Base-by-base conservation (phyloP, 1,284 basidiomycete species). In the Amylostereum areolatum region DNA sequence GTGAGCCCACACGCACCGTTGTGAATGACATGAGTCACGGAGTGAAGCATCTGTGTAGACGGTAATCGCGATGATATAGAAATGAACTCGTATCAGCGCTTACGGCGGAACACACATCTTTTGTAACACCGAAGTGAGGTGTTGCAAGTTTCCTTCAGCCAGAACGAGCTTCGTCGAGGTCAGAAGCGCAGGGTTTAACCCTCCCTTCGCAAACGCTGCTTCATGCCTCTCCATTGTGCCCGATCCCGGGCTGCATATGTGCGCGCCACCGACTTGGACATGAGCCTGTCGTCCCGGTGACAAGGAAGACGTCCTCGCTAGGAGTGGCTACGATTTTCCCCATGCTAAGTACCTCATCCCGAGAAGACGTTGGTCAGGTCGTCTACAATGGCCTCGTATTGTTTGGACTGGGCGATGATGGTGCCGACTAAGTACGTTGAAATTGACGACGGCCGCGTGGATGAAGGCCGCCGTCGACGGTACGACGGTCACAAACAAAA, bases 261-360 rank as follows among this genome's bases (percentile, higher is more conserved):
- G 3, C 52, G 53, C 24, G 6, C 36, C 4, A 70, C 63, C 0
- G 50, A 37, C 2, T 52, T 39, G 12, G 49, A 34, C 28, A 49
- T 33, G 2, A 66, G 50, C 28, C 68, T 1, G 69, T 70, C 4
- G 64, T 65, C 5, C 70, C 70, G 0, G 69, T 70, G 4, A 72
- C 45, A 24, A 70, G 46, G n/a, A 68, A 59, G 5, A 59, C 54
- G 24, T 65, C 61, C 6, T 47, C 50, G 31, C 25, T 11, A 1
- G 51, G 43, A 8, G 40, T 43, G 31, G 31, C 25, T 10, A 31
- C 40, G 3, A 32, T 31, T 5, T 40, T n/a, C 41, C 51, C 42
- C 29, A 45, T 34, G 35, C 30, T 35, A 32, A 18, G 18, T 18
- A 32, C 29, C 6, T 47, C 27, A 37, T 18, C 27, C 25, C 8